A percentile compares a stretch with the other conserved stretches of the same genome.
These are phyloP conservation scores for Aaosphaeria pasadenensis DNA, from an alignment of 2,329 filamentous ascomycete genomes.

Conservation along the genomic window DNA sequence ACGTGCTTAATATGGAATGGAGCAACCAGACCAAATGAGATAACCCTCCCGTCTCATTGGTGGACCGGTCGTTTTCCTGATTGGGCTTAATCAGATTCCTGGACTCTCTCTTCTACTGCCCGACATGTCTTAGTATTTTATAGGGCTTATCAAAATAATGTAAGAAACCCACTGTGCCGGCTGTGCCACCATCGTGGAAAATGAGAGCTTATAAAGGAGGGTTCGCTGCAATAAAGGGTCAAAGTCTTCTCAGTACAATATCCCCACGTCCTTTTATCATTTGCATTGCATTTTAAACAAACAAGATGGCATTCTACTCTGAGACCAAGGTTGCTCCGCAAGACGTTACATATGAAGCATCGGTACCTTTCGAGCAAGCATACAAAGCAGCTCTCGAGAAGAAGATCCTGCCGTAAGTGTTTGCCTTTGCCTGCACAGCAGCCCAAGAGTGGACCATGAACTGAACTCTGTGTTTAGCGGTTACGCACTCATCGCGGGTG, in stretches of 20 bases:
- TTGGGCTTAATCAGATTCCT: too few species aligned
- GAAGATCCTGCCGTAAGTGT: background rate
- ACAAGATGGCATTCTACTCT: background rate
- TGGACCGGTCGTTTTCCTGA: too few species aligned
- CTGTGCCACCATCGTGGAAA: too few species aligned
- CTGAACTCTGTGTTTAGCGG: background rate
- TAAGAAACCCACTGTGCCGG: background rate
- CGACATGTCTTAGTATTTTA: background rate
- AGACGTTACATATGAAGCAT: background rate
- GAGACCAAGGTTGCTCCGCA: background rate
- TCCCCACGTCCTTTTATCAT: too few species aligned
- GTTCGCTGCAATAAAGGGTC: too few species aligned
- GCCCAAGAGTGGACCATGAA: background rate
- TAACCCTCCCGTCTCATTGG: too few species aligned
- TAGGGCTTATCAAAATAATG: background rate
- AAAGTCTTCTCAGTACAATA: too few species aligned
- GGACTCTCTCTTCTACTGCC: too few species aligned
- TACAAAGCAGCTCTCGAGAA: background rate
- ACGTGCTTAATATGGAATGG: too few species aligned
- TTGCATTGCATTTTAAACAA: background rate
- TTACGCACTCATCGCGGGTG: background rate
- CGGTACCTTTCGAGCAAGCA: background rate
- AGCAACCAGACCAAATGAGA: too few species aligned
- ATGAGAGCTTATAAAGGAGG: too few species aligned
- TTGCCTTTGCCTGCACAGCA: too few species aligned